Evolutionary conservation across 345 rosid species (phyloP), one percentile per base, ranked within the genome.

Genomic region (Lumnitzera littorea): DNA sequence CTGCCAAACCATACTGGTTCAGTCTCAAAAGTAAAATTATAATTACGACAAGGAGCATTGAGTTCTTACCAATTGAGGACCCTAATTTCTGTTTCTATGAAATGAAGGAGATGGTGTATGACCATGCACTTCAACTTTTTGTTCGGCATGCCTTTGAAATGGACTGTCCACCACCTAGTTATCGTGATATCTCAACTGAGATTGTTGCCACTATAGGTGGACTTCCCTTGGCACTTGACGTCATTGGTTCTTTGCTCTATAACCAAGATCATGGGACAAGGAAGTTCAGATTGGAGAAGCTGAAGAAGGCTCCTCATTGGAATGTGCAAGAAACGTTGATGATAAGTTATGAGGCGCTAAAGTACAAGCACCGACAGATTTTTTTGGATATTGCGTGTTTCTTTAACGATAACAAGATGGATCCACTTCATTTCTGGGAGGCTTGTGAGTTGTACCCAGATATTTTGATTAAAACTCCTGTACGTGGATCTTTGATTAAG

Each of bases 321-420:
- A 2, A 15, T 15, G 58, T 55, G 36, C 46, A 55, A 1, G 11
- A 55, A 55, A 55, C 15, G 16, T 55, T 27, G 5, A 27, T 27
- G 31, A 27, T 27, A 27, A 27, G 4, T 27, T 27, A 27, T 27
- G 31, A 27, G 16, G 58, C 27, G 24, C 13, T 55, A 4, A 36
- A 55, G 17, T 9, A 55, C 0, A 20, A 27, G 20, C 58, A 55
- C n/a, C 12, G 0, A 7, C 58, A 55, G n/a, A 55, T 55, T 1
- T 55, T 55, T 14, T 36, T 55, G 3, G 58, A 23, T 3, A 55
- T 55, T 7, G 58, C 58, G 24, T 55, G 58, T 55, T 36, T 23
- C 0, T 55, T 16, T 36, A 55, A 15, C 13, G 16, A 46, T 55
- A 36, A 55, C 13, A 46, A 20, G 12, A 55, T 15, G 20, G 20